Base-by-base conservation (phyloP, 163 green algal genomes). In the Scenedesmus sp. region DNA sequence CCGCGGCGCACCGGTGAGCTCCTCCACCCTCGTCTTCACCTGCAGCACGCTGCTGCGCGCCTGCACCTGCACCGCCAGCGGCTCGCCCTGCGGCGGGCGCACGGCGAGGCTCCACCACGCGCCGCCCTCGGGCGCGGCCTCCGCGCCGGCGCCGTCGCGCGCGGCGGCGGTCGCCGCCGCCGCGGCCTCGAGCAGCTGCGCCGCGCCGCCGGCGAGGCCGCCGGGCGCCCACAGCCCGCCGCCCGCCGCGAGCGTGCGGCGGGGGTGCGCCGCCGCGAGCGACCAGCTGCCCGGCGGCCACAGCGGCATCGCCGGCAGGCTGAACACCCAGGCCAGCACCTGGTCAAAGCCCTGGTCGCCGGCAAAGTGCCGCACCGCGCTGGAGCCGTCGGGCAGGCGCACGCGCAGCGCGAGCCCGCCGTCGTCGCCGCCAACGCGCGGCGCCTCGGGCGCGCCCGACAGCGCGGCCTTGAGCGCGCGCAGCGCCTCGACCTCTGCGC, bases 31-130 rank as follows among this genome's bases (percentile, higher is more conserved):
- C n/a, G 20, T 17, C 39, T 72, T 72, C 0, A 72, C 63, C 2
- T 72, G 42, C 36, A 72, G n/a, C 26, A 72, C 24, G 45, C 36
- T 72, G 63, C 63, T 72, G 13, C 47, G 7, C 45, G 56, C 24
- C 24, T 28, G 63, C 9, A 72, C 63, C 63, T 72, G 63, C n/a
- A 72, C 63, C 15, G 14, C n/a, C 18, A 72, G 39, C 63, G 26
- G 42, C 14, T 72, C n/a, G 4, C 63, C 63, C 36, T 34, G 20
- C 39, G 57, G n/a, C 63, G 28, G 39, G n/a, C 63, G 22, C 3
- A 72, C 24, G n/a, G 39, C 63, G 31, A 14, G 7, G 28, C 28
- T 13, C n/a, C 63, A 58, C n/a, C 36, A 26, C n/a, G 36, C 29
- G 39, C 63, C 42, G 63, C 63, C n/a, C 17, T 36, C 36, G 18